Conservation (phyloP, 345 rosid species). For the Streptanthus diversifolius region DNA sequence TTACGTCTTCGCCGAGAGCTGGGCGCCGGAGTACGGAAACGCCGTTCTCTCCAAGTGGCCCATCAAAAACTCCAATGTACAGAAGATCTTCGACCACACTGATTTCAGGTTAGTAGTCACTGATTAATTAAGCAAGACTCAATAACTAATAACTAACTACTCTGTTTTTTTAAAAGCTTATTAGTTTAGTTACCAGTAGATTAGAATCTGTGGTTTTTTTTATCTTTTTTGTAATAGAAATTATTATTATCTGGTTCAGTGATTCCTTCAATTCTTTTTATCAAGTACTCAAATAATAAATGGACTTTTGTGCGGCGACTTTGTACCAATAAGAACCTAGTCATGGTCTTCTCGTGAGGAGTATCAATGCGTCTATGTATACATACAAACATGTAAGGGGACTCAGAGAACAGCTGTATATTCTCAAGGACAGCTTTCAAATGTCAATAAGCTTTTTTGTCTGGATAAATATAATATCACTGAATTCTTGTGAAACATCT, state of each 20-base stretch:
- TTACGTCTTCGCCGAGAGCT: slow-evolving; percentile 91
- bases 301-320: slow-evolving; percentile 8
- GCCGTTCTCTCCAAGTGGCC: slow-evolving; percentile 91
- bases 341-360: slow-evolving; percentile 20
- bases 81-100: slow-evolving; percentile 77
- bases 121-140: neutral
- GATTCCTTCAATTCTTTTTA: neutral
- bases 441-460: slow-evolving; percentile 24
- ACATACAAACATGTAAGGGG: neutral
- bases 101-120: slow-evolving; percentile 62
- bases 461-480: slow-evolving; percentile 8
- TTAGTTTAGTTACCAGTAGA: neutral
- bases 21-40: slow-evolving; percentile 99
- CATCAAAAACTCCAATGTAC: slow-evolving; percentile 61
- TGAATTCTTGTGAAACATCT: slow-evolving; percentile 19
- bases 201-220: neutral
- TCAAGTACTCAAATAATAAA: neutral
- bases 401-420: slow-evolving; percentile 31
- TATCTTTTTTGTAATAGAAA: no score
- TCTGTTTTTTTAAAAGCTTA: neutral
- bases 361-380: neutral
- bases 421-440: slow-evolving; percentile 33
- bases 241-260: neutral
- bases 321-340: slow-evolving; percentile 7
- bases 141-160: neutral